These are phyloP conservation scores for Alternaria ventricosa DNA, from an alignment of 2,329 filamentous ascomycete species.

Conservation along the genomic window DNA sequence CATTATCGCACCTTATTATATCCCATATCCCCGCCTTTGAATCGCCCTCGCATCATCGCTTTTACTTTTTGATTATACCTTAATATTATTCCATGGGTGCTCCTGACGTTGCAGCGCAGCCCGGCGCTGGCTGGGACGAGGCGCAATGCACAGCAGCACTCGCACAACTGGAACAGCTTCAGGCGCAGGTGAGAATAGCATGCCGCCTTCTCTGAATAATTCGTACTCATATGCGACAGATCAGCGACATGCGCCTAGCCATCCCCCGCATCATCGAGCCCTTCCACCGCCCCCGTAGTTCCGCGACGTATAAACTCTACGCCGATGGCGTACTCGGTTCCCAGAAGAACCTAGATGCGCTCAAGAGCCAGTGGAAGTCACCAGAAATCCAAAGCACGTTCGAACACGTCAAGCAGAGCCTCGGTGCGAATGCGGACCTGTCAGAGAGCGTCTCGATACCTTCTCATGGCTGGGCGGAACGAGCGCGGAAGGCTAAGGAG, in stretches of 20 bases:
- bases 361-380: conserved; percentile 48
- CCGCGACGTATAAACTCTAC: conserved; percentile 48
- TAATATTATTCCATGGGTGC: conserved; percentile 21
- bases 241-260: conserved; percentile 52
- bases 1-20: conserved; percentile 3
- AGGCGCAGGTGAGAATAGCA: conserved; percentile 47
- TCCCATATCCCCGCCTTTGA: neutral
- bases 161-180: conserved; percentile 53
- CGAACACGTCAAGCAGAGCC: conserved; percentile 45
- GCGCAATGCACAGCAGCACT: conserved; percentile 51
- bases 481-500: conserved; percentile 29
- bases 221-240: conserved; percentile 33
- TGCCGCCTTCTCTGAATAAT: neutral
- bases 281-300: conserved; percentile 37
- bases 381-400: conserved; percentile 46
- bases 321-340: conserved; percentile 47
- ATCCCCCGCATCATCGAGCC: conserved; percentile 53
- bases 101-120: conserved; percentile 18
- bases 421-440: conserved; percentile 46
- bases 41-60: neutral
- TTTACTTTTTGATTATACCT: neutral
- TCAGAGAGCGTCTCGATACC: conserved; percentile 41
- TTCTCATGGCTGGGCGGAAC: conserved; percentile 50
- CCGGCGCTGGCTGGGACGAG: conserved; percentile 46
- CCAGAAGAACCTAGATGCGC: conserved; percentile 45